These are phyloP conservation scores for Sordariomycetes sp. DNA, from an alignment of 2,329 filamentous ascomycete genomes.

Conservation along the genomic window DNA sequence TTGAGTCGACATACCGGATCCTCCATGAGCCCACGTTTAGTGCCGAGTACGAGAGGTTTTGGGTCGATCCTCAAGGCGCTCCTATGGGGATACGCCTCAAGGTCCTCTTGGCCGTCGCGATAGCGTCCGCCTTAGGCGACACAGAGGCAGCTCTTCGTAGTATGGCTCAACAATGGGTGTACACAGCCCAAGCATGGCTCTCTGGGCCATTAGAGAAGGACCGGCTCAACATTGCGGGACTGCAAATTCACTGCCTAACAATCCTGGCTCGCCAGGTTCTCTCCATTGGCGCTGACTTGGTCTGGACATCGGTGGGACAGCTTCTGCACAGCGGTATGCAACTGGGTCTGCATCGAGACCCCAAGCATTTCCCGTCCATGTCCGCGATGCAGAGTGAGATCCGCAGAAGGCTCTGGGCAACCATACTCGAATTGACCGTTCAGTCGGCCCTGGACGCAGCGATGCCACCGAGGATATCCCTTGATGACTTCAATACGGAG, in stretches of 20 bases:
- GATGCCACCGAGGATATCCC: conserved; percentile 25
- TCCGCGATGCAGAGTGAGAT: conserved; percentile 23
- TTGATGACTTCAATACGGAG: conserved; percentile 27
- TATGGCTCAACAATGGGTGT: conserved; percentile 24
- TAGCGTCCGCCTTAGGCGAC: conserved; percentile 24
- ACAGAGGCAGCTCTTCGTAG: conserved; percentile 13
- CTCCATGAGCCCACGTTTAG: conserved; percentile 42
- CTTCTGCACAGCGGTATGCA: conserved; percentile 31
- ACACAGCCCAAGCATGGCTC: conserved; percentile 29
- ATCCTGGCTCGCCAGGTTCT: conserved; percentile 28
- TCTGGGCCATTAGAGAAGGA: conserved; percentile 25
- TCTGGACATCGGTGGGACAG: conserved; percentile 29
- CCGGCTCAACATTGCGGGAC: conserved; percentile 16
- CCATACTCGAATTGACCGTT: conserved; percentile 25
- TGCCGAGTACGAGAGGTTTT: conserved; percentile 35
- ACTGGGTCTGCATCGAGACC: conserved; percentile 32
- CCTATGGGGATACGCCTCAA: conserved; percentile 17
- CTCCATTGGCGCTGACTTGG: conserved; percentile 25
- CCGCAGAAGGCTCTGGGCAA: conserved; percentile 30
- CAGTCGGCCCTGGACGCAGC: conserved; percentile 26
- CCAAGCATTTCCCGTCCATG: conserved; percentile 23
- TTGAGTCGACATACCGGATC: conserved; percentile 39
- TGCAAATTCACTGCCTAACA: conserved; percentile 28
- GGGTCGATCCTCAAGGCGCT: conserved; percentile 21
- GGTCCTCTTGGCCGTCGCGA: conserved; percentile 26